Percentiles rank a stretch among this genome's conserved stretches.
Evolutionary conservation across 257 asterid genomes (phyloP).

Genomic region (Anisodus tanguticus): DNA sequence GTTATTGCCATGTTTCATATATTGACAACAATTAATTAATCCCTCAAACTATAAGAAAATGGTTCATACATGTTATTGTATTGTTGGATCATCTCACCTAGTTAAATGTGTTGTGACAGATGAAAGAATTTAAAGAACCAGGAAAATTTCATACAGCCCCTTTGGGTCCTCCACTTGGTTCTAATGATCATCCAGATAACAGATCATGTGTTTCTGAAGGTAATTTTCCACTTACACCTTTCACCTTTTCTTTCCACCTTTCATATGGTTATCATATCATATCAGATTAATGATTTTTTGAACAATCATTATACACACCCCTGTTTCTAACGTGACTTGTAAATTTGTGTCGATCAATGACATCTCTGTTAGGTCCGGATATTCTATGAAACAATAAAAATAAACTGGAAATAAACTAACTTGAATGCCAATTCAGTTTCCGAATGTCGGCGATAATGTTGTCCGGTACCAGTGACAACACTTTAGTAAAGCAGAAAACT

Average conservation of each 20-base stretch:
- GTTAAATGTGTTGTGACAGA: constrained; percentile 25
- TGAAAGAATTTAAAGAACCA: constrained; percentile 34
- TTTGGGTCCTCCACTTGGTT: constrained; percentile 16
- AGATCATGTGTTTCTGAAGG: constrained; percentile 28
- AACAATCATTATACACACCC: background rate
- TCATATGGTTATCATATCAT: background rate
- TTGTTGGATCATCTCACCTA: background rate
- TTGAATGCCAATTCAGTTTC: too few species aligned
- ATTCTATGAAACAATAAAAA: too few species aligned
- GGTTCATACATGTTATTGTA: background rate
- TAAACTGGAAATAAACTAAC: too few species aligned
- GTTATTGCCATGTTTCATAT: background rate
- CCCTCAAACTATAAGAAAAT: too few species aligned
- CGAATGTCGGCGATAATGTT: too few species aligned
- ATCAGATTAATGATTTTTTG: background rate
- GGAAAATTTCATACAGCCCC: constrained; percentile 33
- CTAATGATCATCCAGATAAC: constrained; percentile 22
- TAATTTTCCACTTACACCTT: background rate
- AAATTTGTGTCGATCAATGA: too few species aligned
- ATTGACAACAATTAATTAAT: background rate
- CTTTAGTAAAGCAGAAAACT: too few species aligned
- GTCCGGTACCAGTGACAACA: too few species aligned
- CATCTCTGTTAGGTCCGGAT: too few species aligned
- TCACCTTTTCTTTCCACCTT: background rate
- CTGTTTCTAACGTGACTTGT: background rate